These are phyloP conservation scores for Cavenderia fasciculata DNA, from an alignment of 78 protist species.

Conservation along the genomic window DNA sequence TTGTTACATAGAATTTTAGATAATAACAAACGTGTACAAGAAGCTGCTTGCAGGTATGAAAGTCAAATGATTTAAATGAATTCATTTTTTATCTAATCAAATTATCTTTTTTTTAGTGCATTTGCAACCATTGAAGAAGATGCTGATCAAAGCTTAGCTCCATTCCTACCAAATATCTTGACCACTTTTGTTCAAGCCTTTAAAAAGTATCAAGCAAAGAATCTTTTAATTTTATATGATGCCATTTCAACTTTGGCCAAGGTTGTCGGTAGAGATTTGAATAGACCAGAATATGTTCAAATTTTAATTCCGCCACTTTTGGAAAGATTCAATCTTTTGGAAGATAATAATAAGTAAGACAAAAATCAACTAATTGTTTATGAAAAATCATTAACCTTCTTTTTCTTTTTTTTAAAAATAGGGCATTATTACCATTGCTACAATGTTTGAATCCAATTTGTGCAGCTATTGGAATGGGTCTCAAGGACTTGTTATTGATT, in stretches of 20 bases:
- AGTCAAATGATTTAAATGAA: too few relatives aligned
- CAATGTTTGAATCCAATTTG: constrained; percentile 90
- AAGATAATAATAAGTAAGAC: constrained; percentile 75
- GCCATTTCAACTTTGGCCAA: constrained; percentile 89
- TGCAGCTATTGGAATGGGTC: constrained; percentile 76
- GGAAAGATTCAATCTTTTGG: constrained; percentile 68
- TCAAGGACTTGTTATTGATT: constrained; percentile 7
- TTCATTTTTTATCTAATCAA: too few relatives aligned
- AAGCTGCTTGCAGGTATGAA: constrained; percentile 88
- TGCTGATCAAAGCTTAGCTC: constrained; percentile 48
- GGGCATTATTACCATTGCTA: constrained; percentile 85
- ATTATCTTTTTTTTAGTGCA: constrained; percentile 37
- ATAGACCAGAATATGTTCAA: constrained; percentile 63
- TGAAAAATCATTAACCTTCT: neutral
- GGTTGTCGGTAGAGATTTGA: constrained; percentile 81
- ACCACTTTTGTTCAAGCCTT: constrained; percentile 82
- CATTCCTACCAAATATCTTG: constrained; percentile 74
- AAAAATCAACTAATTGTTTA: too few relatives aligned
- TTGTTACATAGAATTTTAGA: constrained; percentile 84
- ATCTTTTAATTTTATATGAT: constrained; percentile 88
- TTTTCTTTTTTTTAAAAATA: neutral
- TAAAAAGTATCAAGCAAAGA: constrained; percentile 84
- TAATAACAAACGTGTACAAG: constrained; percentile 89
- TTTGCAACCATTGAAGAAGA: constrained; percentile 91
- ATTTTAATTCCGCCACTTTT: constrained; percentile 87